Evolutionary conservation across 306 rosid species (phyloP).

Genomic region (Begonia peltatifolia): DNA sequence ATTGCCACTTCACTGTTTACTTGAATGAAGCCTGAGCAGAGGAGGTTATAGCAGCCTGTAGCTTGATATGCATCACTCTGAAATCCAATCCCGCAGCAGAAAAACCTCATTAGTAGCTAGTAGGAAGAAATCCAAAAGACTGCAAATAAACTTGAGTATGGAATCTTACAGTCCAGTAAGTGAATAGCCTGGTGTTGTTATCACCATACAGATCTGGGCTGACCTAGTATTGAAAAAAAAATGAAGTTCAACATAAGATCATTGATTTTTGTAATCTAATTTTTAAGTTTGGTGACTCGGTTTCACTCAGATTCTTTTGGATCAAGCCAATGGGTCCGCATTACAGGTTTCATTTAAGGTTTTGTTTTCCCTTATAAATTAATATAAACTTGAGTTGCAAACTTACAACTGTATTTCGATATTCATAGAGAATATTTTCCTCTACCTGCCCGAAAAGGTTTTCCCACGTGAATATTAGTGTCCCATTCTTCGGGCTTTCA

Average conservation of each 20-base stretch:
- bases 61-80: slow-evolving; percentile 99
- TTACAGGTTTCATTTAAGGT: no score
- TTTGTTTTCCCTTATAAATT: no score
- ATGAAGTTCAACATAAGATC: neutral
- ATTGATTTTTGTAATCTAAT: no score
- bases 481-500: no score
- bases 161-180: slow-evolving; percentile 78
- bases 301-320: no score
- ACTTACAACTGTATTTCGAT: no score
- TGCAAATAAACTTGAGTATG: neutral
- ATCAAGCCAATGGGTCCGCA: no score
- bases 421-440: no score
- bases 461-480: no score
- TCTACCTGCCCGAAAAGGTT: no score
- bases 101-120: neutral
- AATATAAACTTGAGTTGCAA: no score
- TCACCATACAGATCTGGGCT: slow-evolving; percentile 87
- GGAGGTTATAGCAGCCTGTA: slow-evolving; percentile 97
- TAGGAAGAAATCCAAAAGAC: neutral
- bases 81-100: neutral
- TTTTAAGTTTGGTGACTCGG: no score
- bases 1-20: slow-evolving; percentile 76
- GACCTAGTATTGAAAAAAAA: slow-evolving; percentile 20
- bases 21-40: slow-evolving; percentile 96
- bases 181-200: slow-evolving; percentile 77